These are phyloP conservation scores for Tetrahymena thermophila DNA, from an alignment of 73 alveolate species.

Conservation along the genomic window DNA sequence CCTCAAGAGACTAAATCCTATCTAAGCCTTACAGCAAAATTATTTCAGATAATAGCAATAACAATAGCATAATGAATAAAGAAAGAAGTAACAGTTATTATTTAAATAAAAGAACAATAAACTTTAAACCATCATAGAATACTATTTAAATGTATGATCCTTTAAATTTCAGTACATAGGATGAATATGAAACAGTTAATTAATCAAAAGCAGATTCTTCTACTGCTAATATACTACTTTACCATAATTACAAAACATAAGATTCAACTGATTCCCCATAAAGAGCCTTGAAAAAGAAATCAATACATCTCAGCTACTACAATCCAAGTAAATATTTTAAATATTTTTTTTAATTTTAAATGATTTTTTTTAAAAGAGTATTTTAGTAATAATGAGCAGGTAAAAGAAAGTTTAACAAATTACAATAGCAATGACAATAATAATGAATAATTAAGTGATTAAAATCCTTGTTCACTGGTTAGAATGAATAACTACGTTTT, in stretches of 20 bases:
- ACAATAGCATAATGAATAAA: neutral
- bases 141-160: neutral
- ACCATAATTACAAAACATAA: neutral
- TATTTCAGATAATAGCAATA: neutral
- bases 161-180: neutral
- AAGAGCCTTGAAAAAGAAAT: neutral
- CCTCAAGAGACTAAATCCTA: neutral
- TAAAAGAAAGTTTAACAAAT: neutral
- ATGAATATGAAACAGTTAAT: neutral
- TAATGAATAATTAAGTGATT: neutral
- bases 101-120: neutral
- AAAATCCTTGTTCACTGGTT: neutral
- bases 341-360: neutral
- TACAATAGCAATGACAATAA: neutral
- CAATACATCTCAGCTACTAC: neutral
- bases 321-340: neutral
- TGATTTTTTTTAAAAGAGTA: neutral
- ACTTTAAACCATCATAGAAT: neutral
- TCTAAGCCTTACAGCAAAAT: neutral
- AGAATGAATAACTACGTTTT: neutral
- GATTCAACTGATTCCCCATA: neutral
- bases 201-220: neutral
- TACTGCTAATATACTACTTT: neutral
- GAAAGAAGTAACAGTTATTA: neutral
- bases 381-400: neutral